phyloP scores from a whole-genome alignment of 495 filamentous ascomycete species.

The Neurospora pannonica region DNA sequence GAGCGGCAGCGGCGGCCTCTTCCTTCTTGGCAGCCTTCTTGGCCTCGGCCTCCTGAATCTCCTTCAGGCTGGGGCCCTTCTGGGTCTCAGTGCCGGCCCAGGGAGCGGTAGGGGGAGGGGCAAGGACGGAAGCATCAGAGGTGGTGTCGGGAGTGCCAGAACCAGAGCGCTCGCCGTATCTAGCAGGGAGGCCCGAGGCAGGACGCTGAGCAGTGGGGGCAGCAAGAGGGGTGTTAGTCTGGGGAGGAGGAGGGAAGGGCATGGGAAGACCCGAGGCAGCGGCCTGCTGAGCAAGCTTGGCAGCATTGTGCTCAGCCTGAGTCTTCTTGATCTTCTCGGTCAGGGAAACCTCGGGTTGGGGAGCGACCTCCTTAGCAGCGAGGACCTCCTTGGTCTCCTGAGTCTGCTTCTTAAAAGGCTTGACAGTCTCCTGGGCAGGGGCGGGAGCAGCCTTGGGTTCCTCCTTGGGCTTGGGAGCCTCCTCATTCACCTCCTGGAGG shows the following conservation, averaged over 20 bases:
- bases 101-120: slow-evolving; percentile 66
- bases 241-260: slow-evolving; percentile 60
- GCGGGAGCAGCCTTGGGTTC: neutral
- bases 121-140: slow-evolving; percentile 27
- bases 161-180: slow-evolving; percentile 59
- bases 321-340: slow-evolving; percentile 87
- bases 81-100: slow-evolving; percentile 72
- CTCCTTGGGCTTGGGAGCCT: slow-evolving; percentile 5
- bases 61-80: slow-evolving; percentile 87
- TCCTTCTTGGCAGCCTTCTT: slow-evolving; percentile 87
- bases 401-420: neutral
- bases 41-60: slow-evolving; percentile 94
- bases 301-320: slow-evolving; percentile 32
- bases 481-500: slow-evolving; percentile 6
- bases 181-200: slow-evolving; percentile 72
- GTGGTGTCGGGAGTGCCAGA: slow-evolving; percentile 59
- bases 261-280: slow-evolving; percentile 56
- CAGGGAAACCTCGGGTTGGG: slow-evolving; percentile 46
- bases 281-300: slow-evolving; percentile 53
- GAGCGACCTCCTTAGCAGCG: slow-evolving; percentile 4
- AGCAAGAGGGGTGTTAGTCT: slow-evolving; percentile 68
- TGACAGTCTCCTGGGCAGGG: neutral
- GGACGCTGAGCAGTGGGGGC: slow-evolving; percentile 81
- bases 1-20: slow-evolving; percentile 69
- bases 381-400: neutral